phyloP scores from a whole-genome alignment of 202 grass and related monocot species.

The Dendrocalamus latiflorus region DNA sequence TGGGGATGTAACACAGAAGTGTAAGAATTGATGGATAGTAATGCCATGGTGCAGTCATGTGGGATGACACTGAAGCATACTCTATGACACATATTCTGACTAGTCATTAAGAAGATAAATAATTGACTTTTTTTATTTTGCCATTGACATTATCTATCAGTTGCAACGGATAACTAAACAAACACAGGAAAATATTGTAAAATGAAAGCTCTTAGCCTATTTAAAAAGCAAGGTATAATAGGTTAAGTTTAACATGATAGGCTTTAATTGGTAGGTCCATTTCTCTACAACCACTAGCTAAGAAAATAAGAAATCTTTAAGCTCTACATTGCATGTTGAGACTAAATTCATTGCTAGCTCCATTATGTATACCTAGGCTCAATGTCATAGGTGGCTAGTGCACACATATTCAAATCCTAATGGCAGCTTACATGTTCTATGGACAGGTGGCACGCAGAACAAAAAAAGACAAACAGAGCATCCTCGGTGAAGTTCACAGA shows the following conservation, averaged over 20 bases:
- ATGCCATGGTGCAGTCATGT: neutral
- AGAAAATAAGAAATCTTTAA: neutral
- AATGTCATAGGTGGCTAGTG: neutral
- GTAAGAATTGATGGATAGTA: neutral
- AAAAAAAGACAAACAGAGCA: neutral
- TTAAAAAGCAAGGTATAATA: neutral
- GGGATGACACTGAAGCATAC: neutral
- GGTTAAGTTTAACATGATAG: neutral
- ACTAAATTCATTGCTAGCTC: neutral
- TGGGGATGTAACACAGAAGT: neutral
- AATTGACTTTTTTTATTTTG: neutral
- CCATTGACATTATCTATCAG: neutral
- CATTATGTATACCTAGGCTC: neutral
- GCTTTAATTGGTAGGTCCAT: neutral
- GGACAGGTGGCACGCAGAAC: neutral
- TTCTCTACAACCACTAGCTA: neutral
- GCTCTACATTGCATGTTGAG: neutral
- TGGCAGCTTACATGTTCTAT: neutral
- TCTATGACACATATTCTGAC: neutral
- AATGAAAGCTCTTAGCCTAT: neutral
- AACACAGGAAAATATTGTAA: neutral
- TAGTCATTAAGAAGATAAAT: conserved; percentile 9
- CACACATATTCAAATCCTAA: neutral
- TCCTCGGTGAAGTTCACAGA: neutral
- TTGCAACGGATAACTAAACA: neutral